Conservation (phyloP, 371 early-diverging fungal genomes). For the Mortierella sp. region DNA sequence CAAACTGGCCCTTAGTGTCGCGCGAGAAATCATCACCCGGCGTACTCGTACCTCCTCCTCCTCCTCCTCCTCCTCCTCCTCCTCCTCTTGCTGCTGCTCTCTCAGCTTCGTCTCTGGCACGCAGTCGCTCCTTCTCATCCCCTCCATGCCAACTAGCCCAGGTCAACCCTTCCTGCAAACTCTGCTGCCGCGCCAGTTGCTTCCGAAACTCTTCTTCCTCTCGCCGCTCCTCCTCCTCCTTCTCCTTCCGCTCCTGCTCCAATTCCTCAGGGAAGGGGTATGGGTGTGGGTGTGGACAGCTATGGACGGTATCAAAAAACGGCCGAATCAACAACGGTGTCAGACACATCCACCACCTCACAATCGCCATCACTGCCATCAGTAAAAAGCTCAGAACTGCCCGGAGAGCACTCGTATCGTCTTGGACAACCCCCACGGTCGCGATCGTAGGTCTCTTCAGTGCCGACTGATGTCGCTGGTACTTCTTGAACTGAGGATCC, state of each 20-base stretch:
- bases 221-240: slow-evolving; percentile 11
- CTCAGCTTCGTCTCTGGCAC: neutral
- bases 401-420: slow-evolving; percentile 28
- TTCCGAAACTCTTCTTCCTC: neutral
- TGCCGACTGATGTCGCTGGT: slow-evolving; percentile 23
- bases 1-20: neutral
- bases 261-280: slow-evolving; percentile 51
- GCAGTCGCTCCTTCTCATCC: slow-evolving; percentile 4
- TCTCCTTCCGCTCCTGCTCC: slow-evolving; percentile 29
- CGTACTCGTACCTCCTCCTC: neutral
- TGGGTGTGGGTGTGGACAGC: slow-evolving; percentile 49
- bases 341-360: slow-evolving; percentile 47
- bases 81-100: neutral
- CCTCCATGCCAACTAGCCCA: neutral
- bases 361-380: slow-evolving; percentile 38
- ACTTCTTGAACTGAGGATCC: slow-evolving; percentile 11
- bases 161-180: neutral
- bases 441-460: slow-evolving; percentile 38
- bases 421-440: slow-evolving; percentile 41
- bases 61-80: too few species aligned
- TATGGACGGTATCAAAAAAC: slow-evolving; percentile 51
- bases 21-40: neutral
- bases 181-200: neutral
- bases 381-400: slow-evolving; percentile 28
- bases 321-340: slow-evolving; percentile 32